Base-by-base conservation (phyloP, 106 monocot genomes). In the Chionographis japonica region DNA sequence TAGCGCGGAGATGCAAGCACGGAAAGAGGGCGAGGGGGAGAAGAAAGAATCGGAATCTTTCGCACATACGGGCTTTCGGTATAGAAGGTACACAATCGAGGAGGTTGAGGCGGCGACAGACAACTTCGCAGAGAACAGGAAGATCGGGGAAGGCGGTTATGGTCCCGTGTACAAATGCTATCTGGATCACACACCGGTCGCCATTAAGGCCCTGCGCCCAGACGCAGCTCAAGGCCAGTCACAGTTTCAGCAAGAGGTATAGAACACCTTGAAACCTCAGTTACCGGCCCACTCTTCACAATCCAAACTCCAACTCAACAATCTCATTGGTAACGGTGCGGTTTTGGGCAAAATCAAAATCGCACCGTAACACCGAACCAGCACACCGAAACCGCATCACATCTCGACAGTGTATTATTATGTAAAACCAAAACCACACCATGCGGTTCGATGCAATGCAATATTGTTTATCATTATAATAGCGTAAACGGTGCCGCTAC, bases 91-190 rank as follows among this genome's bases (percentile, higher is more conserved):
- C 76, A 76, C 61, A 27, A 89, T 85, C 1, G 81, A 89, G 41
- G 88, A 89, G 54, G 74, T 89, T 6, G 81, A 76, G 72, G 69
- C 12, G 4, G 88, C 85, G 4, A 89, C 88, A 0, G 88, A 89
- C 3, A 62, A 69, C 43, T 89, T 89, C 56, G 18, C 68, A 1
- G 72, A 60, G 8, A 55, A 52, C 12, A 78, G 68, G 2, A 89
- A 89, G 58, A 77, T 89, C 50, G 88, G 88, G 11, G 88, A 89
- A 63, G 83, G 83, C 11, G 78, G 83, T 8, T 83, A 83, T 52
- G 83, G 83, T 3, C 83, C 83, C 3, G 83, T 83, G 8, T 83
- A 75, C 67, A 75, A 52, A 35, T 69, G 78, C 12, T 40, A 66
- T 40, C 70, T 83, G 6, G 78, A 83, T 53, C 78, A 83, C 60